Evolutionary conservation across 306 rosid species (phyloP).

Genomic region (Herpetospermum pedunculosum): DNA sequence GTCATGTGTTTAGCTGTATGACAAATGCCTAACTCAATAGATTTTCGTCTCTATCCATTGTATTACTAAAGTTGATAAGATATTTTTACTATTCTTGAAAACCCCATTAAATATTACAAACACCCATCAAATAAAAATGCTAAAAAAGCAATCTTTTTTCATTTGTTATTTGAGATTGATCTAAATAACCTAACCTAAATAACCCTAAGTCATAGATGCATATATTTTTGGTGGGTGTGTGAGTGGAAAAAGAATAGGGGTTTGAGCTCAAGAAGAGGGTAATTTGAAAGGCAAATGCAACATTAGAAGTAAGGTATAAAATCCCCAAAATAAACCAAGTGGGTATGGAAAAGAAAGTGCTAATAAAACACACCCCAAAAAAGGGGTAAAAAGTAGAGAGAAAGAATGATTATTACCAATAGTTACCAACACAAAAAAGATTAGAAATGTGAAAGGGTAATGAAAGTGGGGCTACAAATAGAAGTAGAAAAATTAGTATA

Average conservation of each 20-base stretch:
- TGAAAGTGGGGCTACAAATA: slow-evolving; percentile 20
- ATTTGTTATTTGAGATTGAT: not conserved
- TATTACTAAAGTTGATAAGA: not conserved
- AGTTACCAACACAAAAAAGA: slow-evolving; percentile 41
- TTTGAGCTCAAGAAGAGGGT: not conserved
- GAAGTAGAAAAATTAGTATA: slow-evolving; percentile 32
- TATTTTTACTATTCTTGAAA: not conserved
- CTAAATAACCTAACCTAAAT: no score
- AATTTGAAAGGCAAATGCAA: not conserved
- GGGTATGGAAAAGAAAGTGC: slow-evolving; percentile 8
- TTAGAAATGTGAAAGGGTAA: slow-evolving; percentile 7
- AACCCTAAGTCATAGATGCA: not conserved
- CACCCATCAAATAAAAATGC: not conserved
- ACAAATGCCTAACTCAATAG: not conserved
- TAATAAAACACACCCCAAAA: slow-evolving; percentile 13
- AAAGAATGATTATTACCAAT: slow-evolving; percentile 45
- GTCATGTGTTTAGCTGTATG: not conserved
- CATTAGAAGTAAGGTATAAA: slow-evolving; percentile 9
- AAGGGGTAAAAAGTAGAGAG: slow-evolving; percentile 11
- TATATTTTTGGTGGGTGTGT: not conserved
- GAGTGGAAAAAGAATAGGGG: not conserved
- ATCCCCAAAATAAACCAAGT: slow-evolving; percentile 8
- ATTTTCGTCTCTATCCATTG: not conserved
- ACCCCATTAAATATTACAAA: not conserved
- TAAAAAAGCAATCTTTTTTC: not conserved